Evolutionary conservation across 176 grass and related monocot genomes (phyloP), one percentile per base, ranked within the genome.

Genomic region (Bolboschoenus planiculmis): DNA sequence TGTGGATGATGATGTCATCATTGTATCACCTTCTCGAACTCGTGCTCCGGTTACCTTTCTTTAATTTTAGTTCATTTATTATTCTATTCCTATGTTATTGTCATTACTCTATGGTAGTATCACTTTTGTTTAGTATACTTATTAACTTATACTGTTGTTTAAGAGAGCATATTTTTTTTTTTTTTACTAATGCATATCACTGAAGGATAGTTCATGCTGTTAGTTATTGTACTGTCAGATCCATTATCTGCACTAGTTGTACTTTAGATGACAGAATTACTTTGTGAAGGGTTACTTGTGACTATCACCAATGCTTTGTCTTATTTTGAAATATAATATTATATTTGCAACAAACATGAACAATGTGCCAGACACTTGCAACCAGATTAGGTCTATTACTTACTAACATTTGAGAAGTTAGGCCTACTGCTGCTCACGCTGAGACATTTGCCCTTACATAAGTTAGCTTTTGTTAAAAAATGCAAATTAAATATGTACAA

Each of bases 1-100:
- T 47, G 48, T 50, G 56, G 76, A 77, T 81, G 78, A 81, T 13
- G 79, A 81, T 82, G 79, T 82, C 58, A 47, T 47, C 36, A 48
- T 82, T 37, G 4, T 82, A 62, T 63, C 79, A 16, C 21, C 57
- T 64, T 44, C 58, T 29, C 37, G 39, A 82, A 42, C 79, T 82
- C 57, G 11, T 62, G 31, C 57, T 82, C 79, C 2, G 79, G 79
- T 82, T 82, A 58, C 50, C 36, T 46, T 62, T 61, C 31, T 81
- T 33, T 33, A 9, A 76, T 76, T 48, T 27, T 27, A 30, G 21
- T 50, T 76, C 14, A 50, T 76, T 50, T 76, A 15, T 23, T 50
- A 76, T 76, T 51, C 23, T 51, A 51, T 76, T 31, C 72, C 10
- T 75, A 42, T 75, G 10, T 46, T 50, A 48, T 18, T 75, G 50